Percentiles rank a stretch among this genome's conserved stretches.
Conservation (phyloP, 805 yeast species). For the Saccharomycopsis amapae region DNA sequence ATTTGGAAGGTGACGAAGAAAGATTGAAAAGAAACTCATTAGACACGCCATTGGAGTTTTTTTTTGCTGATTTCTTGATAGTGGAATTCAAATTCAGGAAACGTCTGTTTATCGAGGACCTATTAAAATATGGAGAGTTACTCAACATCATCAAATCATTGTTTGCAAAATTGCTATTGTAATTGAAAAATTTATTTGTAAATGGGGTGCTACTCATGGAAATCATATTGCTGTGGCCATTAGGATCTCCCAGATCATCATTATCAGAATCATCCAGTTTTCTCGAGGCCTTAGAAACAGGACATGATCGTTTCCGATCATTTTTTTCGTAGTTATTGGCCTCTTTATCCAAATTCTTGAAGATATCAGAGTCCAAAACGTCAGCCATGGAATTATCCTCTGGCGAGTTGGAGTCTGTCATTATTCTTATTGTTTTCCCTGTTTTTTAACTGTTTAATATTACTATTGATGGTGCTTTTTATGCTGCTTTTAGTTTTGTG, state of each 20-base stretch:
- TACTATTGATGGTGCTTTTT: no score
- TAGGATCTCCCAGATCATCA: no score
- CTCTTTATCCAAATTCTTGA: constrained; percentile 1
- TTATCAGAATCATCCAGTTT: no score
- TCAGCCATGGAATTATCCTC: constrained; percentile 13
- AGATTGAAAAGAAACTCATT: constrained; percentile 4
- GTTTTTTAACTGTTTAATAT: no score
- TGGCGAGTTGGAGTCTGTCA: neutral
- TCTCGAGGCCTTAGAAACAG: no score
- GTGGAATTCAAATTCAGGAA: constrained; percentile 3
- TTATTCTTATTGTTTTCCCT: no score
- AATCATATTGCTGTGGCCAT: no score
- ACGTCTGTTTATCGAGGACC: constrained; percentile 9
- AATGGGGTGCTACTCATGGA: constrained; percentile 10
- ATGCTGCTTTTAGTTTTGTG: no score
- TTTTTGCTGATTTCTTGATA: neutral
- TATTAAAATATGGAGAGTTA: constrained; percentile 12
- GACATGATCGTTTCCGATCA: no score
- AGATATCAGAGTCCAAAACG: constrained; percentile 13
- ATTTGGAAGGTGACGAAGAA: constrained; percentile 3
- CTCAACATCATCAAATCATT: constrained; percentile 3
- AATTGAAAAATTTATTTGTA: constrained; percentile 13
- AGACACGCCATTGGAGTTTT: neutral
- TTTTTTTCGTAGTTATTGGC: no score
- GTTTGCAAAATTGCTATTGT: neutral